These are phyloP conservation scores for Penicillium waksmanii DNA, from an alignment of 495 filamentous ascomycete genomes.

Conservation along the genomic window DNA sequence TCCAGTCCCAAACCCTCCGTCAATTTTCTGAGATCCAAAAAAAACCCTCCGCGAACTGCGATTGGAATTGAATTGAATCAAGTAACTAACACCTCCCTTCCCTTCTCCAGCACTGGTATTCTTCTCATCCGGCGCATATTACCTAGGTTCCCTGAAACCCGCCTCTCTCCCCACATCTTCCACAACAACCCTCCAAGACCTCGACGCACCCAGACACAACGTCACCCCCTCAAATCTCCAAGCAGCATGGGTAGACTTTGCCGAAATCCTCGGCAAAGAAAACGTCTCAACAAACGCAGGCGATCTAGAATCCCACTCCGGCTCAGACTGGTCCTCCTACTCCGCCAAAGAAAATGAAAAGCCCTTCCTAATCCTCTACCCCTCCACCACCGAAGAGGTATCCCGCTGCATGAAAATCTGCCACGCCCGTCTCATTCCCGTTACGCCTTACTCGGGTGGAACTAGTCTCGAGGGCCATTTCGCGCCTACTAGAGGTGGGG, in stretches of 20 bases:
- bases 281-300: slow-evolving; percentile 76
- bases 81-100: too few species aligned
- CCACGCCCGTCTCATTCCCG: slow-evolving; percentile 61
- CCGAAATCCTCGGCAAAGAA: slow-evolving; percentile 77
- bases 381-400: slow-evolving; percentile 57
- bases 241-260: slow-evolving; percentile 92
- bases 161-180: slow-evolving; percentile 66
- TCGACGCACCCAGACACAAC: slow-evolving; percentile 68
- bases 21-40: background rate
- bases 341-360: slow-evolving; percentile 51
- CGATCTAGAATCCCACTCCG: slow-evolving; percentile 73
- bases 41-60: too few species aligned
- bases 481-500: slow-evolving; percentile 61
- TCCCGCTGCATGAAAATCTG: slow-evolving; percentile 67
- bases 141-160: slow-evolving; percentile 65
- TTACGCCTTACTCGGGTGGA: slow-evolving; percentile 65
- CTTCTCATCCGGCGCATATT: slow-evolving; percentile 68
- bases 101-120: slow-evolving; percentile 55
- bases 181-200: slow-evolving; percentile 67
- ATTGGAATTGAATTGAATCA: too few species aligned
- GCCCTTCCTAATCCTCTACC: slow-evolving; percentile 55
- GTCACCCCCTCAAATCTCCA: slow-evolving; percentile 75
- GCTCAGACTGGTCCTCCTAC: slow-evolving; percentile 90
- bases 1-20: background rate
- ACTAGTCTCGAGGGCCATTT: slow-evolving; percentile 69